These are phyloP conservation scores for Rosa hybrid DNA, from an alignment of 331 rosid species.

Conservation along the genomic window DNA sequence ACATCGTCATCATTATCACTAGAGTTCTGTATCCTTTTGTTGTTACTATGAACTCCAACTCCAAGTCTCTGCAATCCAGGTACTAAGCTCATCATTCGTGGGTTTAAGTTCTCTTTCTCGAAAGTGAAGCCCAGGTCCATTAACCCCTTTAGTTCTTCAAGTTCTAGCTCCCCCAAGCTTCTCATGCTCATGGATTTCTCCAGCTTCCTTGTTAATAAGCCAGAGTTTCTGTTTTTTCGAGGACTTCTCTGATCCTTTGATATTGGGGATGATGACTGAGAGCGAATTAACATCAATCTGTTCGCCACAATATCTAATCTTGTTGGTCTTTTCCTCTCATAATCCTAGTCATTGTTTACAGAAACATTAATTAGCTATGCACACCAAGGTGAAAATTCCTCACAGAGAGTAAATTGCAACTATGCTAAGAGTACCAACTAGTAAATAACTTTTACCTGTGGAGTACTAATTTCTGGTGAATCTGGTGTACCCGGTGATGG, in stretches of 20 bases:
- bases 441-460: slow-evolving; percentile 37
- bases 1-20: slow-evolving; percentile 3
- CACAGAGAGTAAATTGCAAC: background rate
- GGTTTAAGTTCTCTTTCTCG: slow-evolving; percentile 51
- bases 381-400: background rate
- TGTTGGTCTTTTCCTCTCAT: slow-evolving; percentile 25
- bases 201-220: slow-evolving; percentile 27
- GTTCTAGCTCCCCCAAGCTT: slow-evolving; percentile 68
- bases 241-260: slow-evolving; percentile 3
- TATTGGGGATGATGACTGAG: slow-evolving; percentile 30
- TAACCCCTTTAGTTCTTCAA: slow-evolving; percentile 86
- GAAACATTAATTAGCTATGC: background rate
- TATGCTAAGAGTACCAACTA: background rate
- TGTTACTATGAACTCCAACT: slow-evolving; percentile 7
- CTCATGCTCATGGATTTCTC: slow-evolving; percentile 66
- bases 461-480: slow-evolving; percentile 33
- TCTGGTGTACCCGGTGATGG: slow-evolving; percentile 24
- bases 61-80: slow-evolving; percentile 77
- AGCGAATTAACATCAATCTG: slow-evolving; percentile 28
- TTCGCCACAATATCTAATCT: slow-evolving; percentile 26
- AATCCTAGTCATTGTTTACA: background rate
- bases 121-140: slow-evolving; percentile 80
- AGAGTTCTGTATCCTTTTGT: background rate
- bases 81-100: slow-evolving; percentile 61
- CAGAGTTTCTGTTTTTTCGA: slow-evolving; percentile 5